Base-by-base conservation (phyloP, 208 protist species). In the Trichomonas vaginalis region DNA sequence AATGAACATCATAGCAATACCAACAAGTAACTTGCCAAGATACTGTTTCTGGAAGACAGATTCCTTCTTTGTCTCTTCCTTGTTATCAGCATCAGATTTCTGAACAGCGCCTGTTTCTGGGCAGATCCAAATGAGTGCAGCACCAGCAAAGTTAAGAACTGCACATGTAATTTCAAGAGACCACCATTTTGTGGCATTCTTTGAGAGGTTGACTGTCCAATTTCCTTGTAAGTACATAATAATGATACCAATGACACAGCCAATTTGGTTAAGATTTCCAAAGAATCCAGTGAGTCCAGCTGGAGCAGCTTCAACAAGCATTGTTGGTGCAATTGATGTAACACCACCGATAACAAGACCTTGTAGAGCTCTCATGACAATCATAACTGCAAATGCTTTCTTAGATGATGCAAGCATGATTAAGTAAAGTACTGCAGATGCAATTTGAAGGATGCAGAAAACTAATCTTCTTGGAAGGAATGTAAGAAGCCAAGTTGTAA, bases 1-100 rank as follows among this genome's bases (percentile, higher is more conserved):
- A 35, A 96, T 45, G 35, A 96, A 62, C 95, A 96, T 96, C 12
- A 96, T 15, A 0, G n/a, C 35, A 35, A 96, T 40, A 27, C 95
- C 47, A 0, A 96, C 37, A 45, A 90, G 0, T 32, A 96, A 42
- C 9, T 32, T 32, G 17, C 37, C 37, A 14, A 40, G n/a, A 46
- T 47, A 88, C 8, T 47, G 35, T 4, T 4, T 23, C 37, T 88
- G 82, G 17, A 46, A 88, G 35, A 88, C 17, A n/a, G 3, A n/a
- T 32, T 48, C 35, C 14, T 32, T 88, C 15, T 4, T 37, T n/a
- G 17, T 23, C 48, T 37, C 79, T n/a, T 88, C 37, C 17, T 46
- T 40, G 8, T 45, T 8, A 48, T 88, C 17, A 17, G 35, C 15
- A 9, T 88, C 40, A n/a, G 4, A 17, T 17, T 32, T 40, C n/a